A percentile compares a stretch with the other conserved stretches of the same genome.
phyloP scores from a whole-genome alignment of 129 eudicot genomes.

The Flaveria sonorensis region DNA sequence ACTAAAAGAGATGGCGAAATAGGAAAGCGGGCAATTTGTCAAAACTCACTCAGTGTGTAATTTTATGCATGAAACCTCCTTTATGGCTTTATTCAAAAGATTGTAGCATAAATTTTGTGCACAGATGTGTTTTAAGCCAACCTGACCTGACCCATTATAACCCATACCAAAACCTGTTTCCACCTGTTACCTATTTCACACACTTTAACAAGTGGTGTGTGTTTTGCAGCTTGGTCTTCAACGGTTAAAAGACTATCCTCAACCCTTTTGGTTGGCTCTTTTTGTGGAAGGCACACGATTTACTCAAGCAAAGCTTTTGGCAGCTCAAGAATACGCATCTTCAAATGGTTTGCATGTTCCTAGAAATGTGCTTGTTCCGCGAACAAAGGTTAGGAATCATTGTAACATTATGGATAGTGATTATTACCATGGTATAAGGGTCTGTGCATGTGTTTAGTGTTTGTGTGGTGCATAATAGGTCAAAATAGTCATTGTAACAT shows the following conservation, averaged over 20 bases:
- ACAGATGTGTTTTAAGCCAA: not conserved
- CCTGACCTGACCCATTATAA: not conserved
- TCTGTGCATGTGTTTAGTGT: not conserved
- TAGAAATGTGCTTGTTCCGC: slow-evolving; percentile 81
- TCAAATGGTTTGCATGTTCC: slow-evolving; percentile 79
- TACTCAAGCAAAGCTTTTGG: slow-evolving; percentile 85
- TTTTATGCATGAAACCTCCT: not conserved
- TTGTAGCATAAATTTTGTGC: not conserved
- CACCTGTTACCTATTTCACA: not conserved
- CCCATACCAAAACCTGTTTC: not conserved
- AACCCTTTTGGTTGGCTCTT: slow-evolving; percentile 88
- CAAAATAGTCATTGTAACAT: not conserved
- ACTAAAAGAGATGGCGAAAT: not conserved
- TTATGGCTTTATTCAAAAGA: not conserved
- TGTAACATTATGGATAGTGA: slow-evolving; percentile 4
- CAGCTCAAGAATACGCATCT: slow-evolving; percentile 92
- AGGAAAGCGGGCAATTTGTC: not conserved
- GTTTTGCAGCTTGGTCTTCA: slow-evolving; percentile 68
- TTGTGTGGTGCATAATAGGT: not conserved
- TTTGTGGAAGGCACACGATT: slow-evolving; percentile 92
- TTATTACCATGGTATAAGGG: not conserved
- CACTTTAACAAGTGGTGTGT: slow-evolving; percentile 4
- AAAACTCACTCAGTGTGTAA: not conserved
- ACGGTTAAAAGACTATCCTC: slow-evolving; percentile 75
- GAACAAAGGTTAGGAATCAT: slow-evolving; percentile 65